A percentile compares a stretch with the other conserved stretches of the same genome.
Conservation (phyloP, 352 stramenopile species). For the Blastocystis sp. region DNA sequence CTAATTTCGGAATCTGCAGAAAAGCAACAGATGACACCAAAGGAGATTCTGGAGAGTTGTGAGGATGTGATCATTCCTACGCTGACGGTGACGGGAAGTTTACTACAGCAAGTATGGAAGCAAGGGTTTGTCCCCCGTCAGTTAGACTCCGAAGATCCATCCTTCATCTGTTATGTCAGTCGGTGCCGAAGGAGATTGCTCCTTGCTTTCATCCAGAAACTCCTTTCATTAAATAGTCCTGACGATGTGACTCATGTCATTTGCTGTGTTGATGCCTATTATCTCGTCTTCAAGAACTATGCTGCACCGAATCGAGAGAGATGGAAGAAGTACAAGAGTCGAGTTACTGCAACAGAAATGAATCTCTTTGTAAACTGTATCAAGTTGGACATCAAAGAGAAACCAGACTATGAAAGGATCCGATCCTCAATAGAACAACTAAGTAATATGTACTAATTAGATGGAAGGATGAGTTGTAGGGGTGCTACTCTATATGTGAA, state of each 20-base stretch:
- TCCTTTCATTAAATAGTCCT: neutral
- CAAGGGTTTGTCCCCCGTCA: neutral
- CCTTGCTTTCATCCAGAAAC: neutral
- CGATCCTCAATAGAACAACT: neutral
- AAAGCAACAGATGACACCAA: neutral
- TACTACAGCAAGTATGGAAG: slow-evolving; percentile 12
- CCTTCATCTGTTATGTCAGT: slow-evolving; percentile 15
- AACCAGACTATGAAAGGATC: neutral
- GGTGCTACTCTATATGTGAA: slow-evolving; percentile 9
- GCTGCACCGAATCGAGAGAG: neutral
- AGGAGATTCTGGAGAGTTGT: neutral
- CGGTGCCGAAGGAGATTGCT: neutral
- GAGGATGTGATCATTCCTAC: slow-evolving; percentile 1
- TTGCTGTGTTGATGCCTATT: slow-evolving; percentile 1
- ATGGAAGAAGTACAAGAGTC: slow-evolving; percentile 38
- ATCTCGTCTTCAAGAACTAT: neutral
- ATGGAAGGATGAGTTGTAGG: neutral
- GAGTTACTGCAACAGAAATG: neutral
- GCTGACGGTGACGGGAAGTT: neutral
- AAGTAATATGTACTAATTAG: neutral
- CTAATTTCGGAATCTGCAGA: neutral
- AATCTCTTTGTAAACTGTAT: neutral
- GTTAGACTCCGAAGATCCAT: slow-evolving; percentile 1
- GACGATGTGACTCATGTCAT: neutral
- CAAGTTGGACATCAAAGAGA: neutral